Base-by-base conservation (phyloP, 345 rosid species). In the Hypericum perforatum region DNA sequence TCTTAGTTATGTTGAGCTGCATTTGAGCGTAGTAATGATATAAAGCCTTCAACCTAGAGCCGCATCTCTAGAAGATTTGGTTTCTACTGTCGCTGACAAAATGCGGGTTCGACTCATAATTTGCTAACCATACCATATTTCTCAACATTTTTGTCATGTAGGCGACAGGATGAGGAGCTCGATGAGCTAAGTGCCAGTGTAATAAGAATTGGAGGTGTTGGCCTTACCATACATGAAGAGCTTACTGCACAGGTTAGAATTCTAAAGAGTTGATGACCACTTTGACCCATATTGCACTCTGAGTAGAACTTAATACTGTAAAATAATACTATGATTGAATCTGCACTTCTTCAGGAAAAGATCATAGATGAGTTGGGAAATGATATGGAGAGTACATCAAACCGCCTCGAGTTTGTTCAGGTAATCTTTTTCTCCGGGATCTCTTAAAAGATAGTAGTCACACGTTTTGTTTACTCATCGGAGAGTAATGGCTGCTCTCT, bases 221-320 rank as follows among this genome's bases (percentile, higher is more conserved):
- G 98, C 51, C 91, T 88, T 49, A 92, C 97, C 47, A 94, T 94
- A 71, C 97, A 82, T 8, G 98, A 92, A n/a, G 98, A 92, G 59
- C 97, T 92, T 41, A 68, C 70, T 64, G 79, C 91, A 49, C 98
- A 88, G 80, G 98, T 87, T 42, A 51, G 73, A 36, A 61, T 47
- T 45, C 41, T 59, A 40, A n/a, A 49, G 37, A 22, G 29, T 52
- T 59, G 5, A 43, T 60, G 45, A n/a, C n/a, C n/a, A n/a, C n/a
- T n/a, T n/a, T n/a, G n/a, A 37, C 41, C 36, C 49, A 4, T 61
- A 55, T 38, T 13, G 13, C 39, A 29, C 13, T n/a, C 22, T 16
- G 45, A 40, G 39, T 5, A 37, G 47, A 11, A 16, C 43, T 16
- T 41, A n/a, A n/a, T 9, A 9, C 22, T 22, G 22, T 6, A 6